A percentile compares a stretch with the other conserved stretches of the same genome.
These are phyloP conservation scores for Trichosporon sp. DNA, from an alignment of 1,284 basidiomycete species.

Conservation along the genomic window DNA sequence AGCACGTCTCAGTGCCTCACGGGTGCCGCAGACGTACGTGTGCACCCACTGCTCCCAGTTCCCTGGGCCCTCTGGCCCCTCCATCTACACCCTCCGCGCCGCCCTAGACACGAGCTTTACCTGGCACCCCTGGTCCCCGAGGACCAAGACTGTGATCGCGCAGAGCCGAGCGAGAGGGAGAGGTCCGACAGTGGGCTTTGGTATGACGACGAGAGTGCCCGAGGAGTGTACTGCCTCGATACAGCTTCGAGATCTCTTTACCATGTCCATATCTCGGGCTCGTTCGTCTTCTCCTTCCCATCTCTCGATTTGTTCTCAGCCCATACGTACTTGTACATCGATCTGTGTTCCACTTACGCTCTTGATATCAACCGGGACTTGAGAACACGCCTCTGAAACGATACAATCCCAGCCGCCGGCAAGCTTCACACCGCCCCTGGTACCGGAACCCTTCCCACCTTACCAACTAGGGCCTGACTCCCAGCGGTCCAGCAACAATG, in stretches of 20 bases:
- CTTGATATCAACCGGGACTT: not conserved
- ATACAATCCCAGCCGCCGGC: not conserved
- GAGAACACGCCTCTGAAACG: not conserved
- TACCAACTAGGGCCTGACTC: too few species aligned
- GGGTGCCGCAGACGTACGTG: conserved; percentile 9
- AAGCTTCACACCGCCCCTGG: too few species aligned
- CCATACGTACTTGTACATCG: not conserved
- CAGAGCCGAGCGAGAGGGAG: conserved; percentile 9
- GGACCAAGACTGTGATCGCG: not conserved
- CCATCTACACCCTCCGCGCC: not conserved
- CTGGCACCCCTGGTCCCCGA: not conserved
- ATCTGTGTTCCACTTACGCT: not conserved
- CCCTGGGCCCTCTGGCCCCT: not conserved
- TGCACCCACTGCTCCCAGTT: conserved; percentile 2
- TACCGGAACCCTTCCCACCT: not conserved
- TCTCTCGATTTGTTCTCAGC: not conserved
- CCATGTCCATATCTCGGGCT: not conserved
- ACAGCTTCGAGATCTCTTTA: not conserved
- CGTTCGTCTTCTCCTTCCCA: not conserved
- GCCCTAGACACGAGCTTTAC: not conserved
- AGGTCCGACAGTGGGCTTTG: not conserved
- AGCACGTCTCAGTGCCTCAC: not conserved
- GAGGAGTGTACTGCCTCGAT: not conserved
- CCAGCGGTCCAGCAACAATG: not conserved
- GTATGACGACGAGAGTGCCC: not conserved